A percentile compares a stretch with the other conserved stretches of the same genome.
Conservation (phyloP, 805 yeast genomes). For the Candida glaebosa region DNA sequence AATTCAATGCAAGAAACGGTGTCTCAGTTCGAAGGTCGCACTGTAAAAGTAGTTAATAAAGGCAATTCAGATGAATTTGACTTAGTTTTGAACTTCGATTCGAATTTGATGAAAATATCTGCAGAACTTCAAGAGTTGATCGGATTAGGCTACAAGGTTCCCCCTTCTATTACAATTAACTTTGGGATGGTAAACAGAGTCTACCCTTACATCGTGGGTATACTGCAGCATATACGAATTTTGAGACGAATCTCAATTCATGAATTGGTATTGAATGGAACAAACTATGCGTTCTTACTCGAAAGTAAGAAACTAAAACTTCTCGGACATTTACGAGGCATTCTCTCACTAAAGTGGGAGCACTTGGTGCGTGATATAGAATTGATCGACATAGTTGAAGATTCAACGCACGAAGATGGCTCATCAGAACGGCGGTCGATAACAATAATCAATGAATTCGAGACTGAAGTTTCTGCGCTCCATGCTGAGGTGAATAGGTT, state of each 20-base stretch:
- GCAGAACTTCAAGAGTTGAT: slow-evolving; percentile 53
- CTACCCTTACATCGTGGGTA: slow-evolving; percentile 53
- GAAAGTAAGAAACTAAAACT: slow-evolving; percentile 29
- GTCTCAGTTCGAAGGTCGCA: slow-evolving; percentile 20
- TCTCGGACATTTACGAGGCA: slow-evolving; percentile 25
- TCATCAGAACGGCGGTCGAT: slow-evolving; percentile 25
- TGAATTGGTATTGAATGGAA: slow-evolving; percentile 26
- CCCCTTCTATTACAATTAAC: slow-evolving; percentile 45
- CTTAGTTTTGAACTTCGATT: slow-evolving; percentile 51
- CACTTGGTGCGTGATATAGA: slow-evolving; percentile 49
- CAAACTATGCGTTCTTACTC: slow-evolving; percentile 42
- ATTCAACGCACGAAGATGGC: slow-evolving; percentile 25
- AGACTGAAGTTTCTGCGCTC: slow-evolving; percentile 18
- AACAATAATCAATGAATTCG: slow-evolving; percentile 19
- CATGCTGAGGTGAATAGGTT: slow-evolving; percentile 17
- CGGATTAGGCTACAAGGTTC: slow-evolving; percentile 53
- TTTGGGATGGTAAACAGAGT: slow-evolving; percentile 50
- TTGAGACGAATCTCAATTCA: slow-evolving; percentile 27
- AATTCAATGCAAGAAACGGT: slow-evolving; percentile 9
- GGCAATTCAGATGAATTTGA: slow-evolving; percentile 18
- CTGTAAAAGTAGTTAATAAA: slow-evolving; percentile 36
- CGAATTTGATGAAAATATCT: slow-evolving; percentile 36
- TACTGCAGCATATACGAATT: slow-evolving; percentile 49
- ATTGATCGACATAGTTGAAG: slow-evolving; percentile 27
- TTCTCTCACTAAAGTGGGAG: slow-evolving; percentile 51